Base-by-base conservation (phyloP, 164 flowering plant genomes). In the Buxus sempervirens region DNA sequence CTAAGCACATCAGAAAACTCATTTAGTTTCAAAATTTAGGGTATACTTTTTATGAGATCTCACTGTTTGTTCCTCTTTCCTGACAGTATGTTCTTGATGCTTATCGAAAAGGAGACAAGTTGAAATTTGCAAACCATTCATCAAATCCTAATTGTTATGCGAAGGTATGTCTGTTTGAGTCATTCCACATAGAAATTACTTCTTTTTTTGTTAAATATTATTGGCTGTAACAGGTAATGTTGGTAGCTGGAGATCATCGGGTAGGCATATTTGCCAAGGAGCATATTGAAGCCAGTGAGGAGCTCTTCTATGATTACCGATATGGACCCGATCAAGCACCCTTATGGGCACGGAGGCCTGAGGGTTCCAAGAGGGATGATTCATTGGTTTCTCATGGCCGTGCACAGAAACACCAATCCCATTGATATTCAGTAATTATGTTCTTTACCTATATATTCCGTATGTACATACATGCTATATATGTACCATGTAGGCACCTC, bases 101-200 rank as follows among this genome's bases (percentile, higher is more conserved):
- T 60, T 90, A 82, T 58, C 97, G 98, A 72, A 89, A 93, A 79
- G 99, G 99, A 61, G 96, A 93, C 84, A 93, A 96, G 83, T 81
- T 96, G 71, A 96, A 96, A 80, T 96, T 96, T 65, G 99, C 99
- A 38, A 93, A 93, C 72, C 98, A 96, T 73, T 93, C 98, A 22
- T 82, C 93, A 38, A 88, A 80, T 38, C 98, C 99, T 6, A 96
- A 96, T 77, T 96, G 99, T 59, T 87, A 85, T 77, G 97, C 98
- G 24, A 91, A 88, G 97, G 99, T 90, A 77, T 49, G 23, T 53
- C 16, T 42, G 41, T 45, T 41, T 72, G 68, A 27, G 16, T 12
- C 14, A 42, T 16, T 19, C 19, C 21, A 4, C 62, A 26, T 32
- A n/a, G 6, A 57, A 32, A 18, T 48, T 66, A 25, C n/a, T 65